These are phyloP conservation scores for Penstemon eatonii DNA, from an alignment of 257 asterid genomes.

Conservation along the genomic window DNA sequence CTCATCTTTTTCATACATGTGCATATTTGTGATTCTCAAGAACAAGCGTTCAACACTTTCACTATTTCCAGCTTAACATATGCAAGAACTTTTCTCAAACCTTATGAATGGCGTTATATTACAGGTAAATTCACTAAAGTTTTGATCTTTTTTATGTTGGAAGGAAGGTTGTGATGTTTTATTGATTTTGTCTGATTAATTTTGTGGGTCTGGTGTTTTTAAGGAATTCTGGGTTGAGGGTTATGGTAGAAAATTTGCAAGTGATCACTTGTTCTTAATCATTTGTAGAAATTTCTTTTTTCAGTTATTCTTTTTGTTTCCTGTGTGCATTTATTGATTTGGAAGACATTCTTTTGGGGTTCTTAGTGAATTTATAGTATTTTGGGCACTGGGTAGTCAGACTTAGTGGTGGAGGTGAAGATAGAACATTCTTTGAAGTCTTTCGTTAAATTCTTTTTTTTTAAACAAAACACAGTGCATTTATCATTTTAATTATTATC, in stretches of 20 bases:
- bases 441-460: not conserved
- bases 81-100: constrained; percentile 55
- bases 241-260: constrained; percentile 14
- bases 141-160: not conserved
- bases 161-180: constrained; percentile 5
- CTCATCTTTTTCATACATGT: constrained; percentile 29
- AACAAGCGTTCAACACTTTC: constrained; percentile 40
- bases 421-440: no score
- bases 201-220: not conserved
- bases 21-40: constrained; percentile 40
- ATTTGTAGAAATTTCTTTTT: not conserved
- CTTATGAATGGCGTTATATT: constrained; percentile 87
- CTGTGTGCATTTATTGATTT: not conserved
- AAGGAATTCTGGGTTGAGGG: constrained; percentile 24
- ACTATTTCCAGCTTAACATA: constrained; percentile 78
- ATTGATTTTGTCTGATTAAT: constrained; percentile 23
- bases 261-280: not conserved
- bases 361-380: not conserved
- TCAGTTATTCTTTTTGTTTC: not conserved
- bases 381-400: no score
- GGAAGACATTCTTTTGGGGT: not conserved
- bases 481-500: not conserved
- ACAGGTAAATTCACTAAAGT: constrained; percentile 48
- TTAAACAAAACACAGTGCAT: constrained; percentile 3
- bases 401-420: no score